These are phyloP conservation scores for Beta lomatogona DNA, from an alignment of 179 eudicot species.

Conservation along the genomic window DNA sequence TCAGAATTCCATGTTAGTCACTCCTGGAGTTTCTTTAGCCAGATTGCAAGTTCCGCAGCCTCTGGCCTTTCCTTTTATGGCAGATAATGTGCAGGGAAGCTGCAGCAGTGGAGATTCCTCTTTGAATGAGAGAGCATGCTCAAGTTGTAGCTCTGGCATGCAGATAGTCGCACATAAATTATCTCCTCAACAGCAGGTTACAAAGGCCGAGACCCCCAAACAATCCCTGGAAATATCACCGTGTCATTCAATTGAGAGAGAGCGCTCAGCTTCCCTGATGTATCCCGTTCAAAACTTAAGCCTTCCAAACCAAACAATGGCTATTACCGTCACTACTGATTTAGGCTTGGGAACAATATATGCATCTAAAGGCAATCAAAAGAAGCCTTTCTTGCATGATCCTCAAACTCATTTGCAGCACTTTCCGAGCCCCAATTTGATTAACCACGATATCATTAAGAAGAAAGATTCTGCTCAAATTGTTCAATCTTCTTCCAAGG, in stretches of 20 bases:
- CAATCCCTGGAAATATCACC: conserved; percentile 29
- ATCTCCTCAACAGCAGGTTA: conserved; percentile 29
- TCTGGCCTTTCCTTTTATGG: conserved; percentile 36
- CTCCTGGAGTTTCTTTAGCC: conserved; percentile 34
- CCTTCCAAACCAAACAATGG: conserved; percentile 29
- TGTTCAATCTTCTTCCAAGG: conserved; percentile 28
- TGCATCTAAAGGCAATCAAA: conserved; percentile 30
- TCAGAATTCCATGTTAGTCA: conserved; percentile 29
- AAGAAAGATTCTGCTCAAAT: conserved; percentile 28
- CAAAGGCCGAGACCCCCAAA: conserved; percentile 33
- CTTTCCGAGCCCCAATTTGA: conserved; percentile 30
- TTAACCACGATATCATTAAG: conserved; percentile 22
- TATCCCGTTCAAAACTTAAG: conserved; percentile 28
- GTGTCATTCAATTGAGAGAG: conserved; percentile 27
- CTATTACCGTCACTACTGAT: conserved; percentile 74
- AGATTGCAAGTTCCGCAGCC: conserved; percentile 40
- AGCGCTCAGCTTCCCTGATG: conserved; percentile 24
- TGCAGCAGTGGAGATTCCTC: conserved; percentile 40
- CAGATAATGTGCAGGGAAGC: conserved; percentile 36
- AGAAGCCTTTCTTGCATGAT: conserved; percentile 26
- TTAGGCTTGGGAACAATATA: conserved; percentile 69
- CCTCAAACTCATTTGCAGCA: conserved; percentile 24
- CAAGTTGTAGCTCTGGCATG: conserved; percentile 41
- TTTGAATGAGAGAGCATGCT: conserved; percentile 37
- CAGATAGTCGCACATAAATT: conserved; percentile 33